A percentile compares a stretch with the other conserved stretches of the same genome.
Conservation (phyloP, 495 filamentous ascomycete genomes). For the Penicillium canariense region DNA sequence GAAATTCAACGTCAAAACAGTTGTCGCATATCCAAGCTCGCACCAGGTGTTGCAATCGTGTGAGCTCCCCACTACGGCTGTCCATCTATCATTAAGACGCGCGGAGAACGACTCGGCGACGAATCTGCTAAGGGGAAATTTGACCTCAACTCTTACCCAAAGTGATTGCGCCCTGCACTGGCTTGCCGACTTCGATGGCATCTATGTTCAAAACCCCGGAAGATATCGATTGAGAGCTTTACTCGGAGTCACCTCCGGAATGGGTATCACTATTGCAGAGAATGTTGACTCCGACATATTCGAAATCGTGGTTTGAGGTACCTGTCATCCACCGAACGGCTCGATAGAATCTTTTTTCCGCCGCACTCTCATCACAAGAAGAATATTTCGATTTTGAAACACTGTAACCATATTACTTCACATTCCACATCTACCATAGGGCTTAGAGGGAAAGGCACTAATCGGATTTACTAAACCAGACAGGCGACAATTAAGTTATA, state of each 20-base stretch:
- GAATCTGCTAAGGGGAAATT: not conserved
- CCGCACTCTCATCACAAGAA: too few relatives aligned
- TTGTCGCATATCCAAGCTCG: not conserved
- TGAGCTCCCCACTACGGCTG: not conserved
- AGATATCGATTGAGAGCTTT: not conserved
- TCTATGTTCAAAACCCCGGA: not conserved
- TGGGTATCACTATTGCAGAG: not conserved
- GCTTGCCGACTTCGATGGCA: not conserved
- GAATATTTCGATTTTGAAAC: too few relatives aligned
- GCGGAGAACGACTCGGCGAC: not conserved
- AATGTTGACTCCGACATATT: not conserved
- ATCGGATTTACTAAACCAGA: too few relatives aligned
- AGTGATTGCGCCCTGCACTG: not conserved
- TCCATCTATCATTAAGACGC: not conserved
- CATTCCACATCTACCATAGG: too few relatives aligned
- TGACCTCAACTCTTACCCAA: not conserved
- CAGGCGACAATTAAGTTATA: too few relatives aligned
- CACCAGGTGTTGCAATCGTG: too few relatives aligned
- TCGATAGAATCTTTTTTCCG: not conserved
- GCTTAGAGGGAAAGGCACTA: too few relatives aligned
- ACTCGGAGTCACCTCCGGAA: not conserved
- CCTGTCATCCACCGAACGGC: not conserved
- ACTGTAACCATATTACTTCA: too few relatives aligned
- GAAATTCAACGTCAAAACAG: not conserved
- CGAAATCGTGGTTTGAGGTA: not conserved